Evolutionary conservation across 1,284 basidiomycete species (phyloP).

Genomic region (Ustilago loliicola): DNA sequence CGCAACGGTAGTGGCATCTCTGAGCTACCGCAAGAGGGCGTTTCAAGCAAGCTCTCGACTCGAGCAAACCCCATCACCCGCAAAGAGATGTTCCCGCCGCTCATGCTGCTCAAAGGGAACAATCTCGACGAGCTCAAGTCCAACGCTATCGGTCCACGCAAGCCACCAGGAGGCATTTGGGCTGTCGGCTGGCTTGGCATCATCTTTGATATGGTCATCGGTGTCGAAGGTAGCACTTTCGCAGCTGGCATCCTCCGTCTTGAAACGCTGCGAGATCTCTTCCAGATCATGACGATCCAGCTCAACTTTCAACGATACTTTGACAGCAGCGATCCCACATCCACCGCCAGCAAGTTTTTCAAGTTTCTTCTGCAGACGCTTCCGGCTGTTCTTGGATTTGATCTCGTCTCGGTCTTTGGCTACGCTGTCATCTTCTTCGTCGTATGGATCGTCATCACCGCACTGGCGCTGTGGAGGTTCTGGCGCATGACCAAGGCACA

Average conservation of each 20-base stretch:
- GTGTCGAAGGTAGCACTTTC: conserved; percentile 61
- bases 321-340: conserved; percentile 32
- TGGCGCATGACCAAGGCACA: conserved; percentile 58
- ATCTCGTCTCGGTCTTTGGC: conserved; percentile 64
- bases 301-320: conserved; percentile 50
- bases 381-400: conserved; percentile 58
- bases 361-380: conserved; percentile 55
- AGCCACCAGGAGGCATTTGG: conserved; percentile 59
- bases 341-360: conserved; percentile 23
- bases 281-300: conserved; percentile 60
- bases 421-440: conserved; percentile 59
- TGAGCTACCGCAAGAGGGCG: conserved; percentile 29
- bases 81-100: conserved; percentile 60
- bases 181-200: conserved; percentile 54
- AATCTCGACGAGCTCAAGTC: conserved; percentile 65
- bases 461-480: conserved; percentile 48
- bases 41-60: conserved; percentile 51
- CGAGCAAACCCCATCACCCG: conserved; percentile 45
- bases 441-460: conserved; percentile 53
- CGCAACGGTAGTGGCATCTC: conserved; percentile 16
- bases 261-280: conserved; percentile 59
- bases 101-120: conserved; percentile 60
- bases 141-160: conserved; percentile 63
- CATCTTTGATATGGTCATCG: conserved; percentile 63
- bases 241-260: conserved; percentile 61